Percentiles rank a stretch among this genome's conserved stretches.
phyloP scores from a whole-genome alignment of 2,329 filamentous ascomycete species.

The Calonectria multiphialidica region DNA sequence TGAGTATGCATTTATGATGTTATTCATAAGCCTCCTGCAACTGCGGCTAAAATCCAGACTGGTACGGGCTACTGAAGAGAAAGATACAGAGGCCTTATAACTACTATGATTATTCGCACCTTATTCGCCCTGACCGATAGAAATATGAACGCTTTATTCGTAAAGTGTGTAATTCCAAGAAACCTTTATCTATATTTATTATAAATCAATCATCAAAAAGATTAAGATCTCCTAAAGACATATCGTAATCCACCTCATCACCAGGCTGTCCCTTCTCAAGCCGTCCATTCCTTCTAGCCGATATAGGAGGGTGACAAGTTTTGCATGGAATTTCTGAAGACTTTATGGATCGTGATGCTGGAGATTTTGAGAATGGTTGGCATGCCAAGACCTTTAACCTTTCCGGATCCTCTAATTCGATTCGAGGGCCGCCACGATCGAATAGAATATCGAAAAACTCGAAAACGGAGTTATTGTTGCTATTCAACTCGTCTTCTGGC shows the following conservation, averaged over 20 bases:
- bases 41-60: too few relatives aligned
- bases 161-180: too few relatives aligned
- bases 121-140: too few relatives aligned
- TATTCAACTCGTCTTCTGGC: neutral
- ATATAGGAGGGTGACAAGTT: neutral
- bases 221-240: neutral
- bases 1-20: too few relatives aligned
- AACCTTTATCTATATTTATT: too few relatives aligned
- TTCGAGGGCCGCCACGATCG: neutral
- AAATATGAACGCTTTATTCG: too few relatives aligned
- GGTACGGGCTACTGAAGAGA: too few relatives aligned
- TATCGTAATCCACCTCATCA: neutral
- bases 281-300: neutral
- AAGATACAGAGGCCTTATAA: too few relatives aligned
- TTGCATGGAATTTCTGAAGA: neutral
- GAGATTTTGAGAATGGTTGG: neutral
- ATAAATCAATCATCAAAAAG: neutral
- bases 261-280: neutral
- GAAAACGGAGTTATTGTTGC: neutral
- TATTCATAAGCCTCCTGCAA: too few relatives aligned
- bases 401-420: neutral
- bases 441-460: neutral
- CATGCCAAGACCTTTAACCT: neutral
- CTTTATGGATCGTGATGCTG: neutral
- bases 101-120: too few relatives aligned